phyloP scores from a whole-genome alignment of 2,329 filamentous ascomycete species.

The Beauveria sp. region DNA sequence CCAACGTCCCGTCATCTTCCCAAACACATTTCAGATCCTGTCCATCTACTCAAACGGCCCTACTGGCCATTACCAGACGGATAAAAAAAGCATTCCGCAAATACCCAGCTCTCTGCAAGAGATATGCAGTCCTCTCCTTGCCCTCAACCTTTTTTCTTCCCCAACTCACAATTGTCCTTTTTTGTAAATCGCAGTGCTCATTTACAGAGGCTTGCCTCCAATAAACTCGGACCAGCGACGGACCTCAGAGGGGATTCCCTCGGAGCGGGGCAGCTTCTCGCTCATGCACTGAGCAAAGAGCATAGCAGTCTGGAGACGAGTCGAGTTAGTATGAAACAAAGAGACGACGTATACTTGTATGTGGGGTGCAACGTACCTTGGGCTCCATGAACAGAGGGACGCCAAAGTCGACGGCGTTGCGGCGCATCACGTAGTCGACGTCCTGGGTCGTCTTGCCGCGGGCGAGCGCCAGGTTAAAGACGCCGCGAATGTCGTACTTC shows the following conservation, averaged over 20 bases:
- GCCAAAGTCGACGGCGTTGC: slow-evolving; percentile 97
- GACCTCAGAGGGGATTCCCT: slow-evolving; percentile 87
- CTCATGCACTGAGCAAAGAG: slow-evolving; percentile 96
- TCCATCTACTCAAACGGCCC: neutral
- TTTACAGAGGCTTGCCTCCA: slow-evolving; percentile 72
- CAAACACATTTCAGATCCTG: neutral
- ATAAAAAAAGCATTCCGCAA: neutral
- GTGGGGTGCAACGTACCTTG: slow-evolving; percentile 55
- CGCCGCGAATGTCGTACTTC: slow-evolving; percentile 92
- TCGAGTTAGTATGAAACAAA: slow-evolving; percentile 22
- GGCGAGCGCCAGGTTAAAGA: slow-evolving; percentile 86
- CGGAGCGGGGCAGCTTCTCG: slow-evolving; percentile 82
- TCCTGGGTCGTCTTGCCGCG: slow-evolving; percentile 79
- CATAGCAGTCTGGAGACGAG: slow-evolving; percentile 65
- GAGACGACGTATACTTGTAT: neutral
- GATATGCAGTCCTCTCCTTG: neutral
- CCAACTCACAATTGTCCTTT: neutral
- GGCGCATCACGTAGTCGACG: slow-evolving; percentile 96
- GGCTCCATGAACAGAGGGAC: slow-evolving; percentile 98
- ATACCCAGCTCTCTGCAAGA: neutral
- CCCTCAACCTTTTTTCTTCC: neutral
- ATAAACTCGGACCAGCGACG: slow-evolving; percentile 94
- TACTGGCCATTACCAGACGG: neutral
- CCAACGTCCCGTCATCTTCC: neutral
- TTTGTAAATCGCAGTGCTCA: neutral